Base-by-base conservation (phyloP, 352 stramenopile genomes). In the Phytophthora podocarpi region DNA sequence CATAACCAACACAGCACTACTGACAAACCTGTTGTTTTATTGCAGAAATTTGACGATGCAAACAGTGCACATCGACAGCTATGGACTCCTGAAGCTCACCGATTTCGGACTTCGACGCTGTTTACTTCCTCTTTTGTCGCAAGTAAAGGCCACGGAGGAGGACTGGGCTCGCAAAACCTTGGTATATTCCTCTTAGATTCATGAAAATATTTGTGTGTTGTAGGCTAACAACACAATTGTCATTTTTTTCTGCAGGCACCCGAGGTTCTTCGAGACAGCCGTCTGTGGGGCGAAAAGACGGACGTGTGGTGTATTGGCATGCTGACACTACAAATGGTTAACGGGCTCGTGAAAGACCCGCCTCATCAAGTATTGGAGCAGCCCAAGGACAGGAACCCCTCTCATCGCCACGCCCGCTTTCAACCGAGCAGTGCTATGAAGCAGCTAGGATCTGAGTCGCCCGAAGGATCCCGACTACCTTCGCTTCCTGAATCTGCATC, bases 281-380 rank as follows among this genome's bases (percentile, higher is more conserved):
- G 23, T 0, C 15, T 50, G 11, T 71, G 49, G 43, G 43, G 60
- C 2, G 66, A 57, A n/a, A 82, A 80, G 51, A 69, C 62, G 1
- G 82, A 91, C 11, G 59, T 91, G 2, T 91, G 82, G 82, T 40
- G 56, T 26, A 52, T 91, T 3, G 82, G 82, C 5, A 59, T 89
- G 16, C 39, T 91, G 5, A 72, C 73, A 5, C 53, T 86, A 9
- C 80, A 90, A 56, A 89, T 89, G 80, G 60, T 50, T 8, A 67
- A 71, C 3, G 68, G 63, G 2, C 6, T 84, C 11, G 16, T 23
- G 13, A 63, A 62, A 23, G 34, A 31, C 24, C 16, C 28, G 6
- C 0, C 30, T 6, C 16, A 40, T 2, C 30, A 63, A 52, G 8
- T 24, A 3, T 18, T 56, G 18, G 34, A 71, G 13, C 48, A 51